Base-by-base conservation (phyloP, 306 rosid genomes). In the Cotoneaster glaucophyllus region DNA sequence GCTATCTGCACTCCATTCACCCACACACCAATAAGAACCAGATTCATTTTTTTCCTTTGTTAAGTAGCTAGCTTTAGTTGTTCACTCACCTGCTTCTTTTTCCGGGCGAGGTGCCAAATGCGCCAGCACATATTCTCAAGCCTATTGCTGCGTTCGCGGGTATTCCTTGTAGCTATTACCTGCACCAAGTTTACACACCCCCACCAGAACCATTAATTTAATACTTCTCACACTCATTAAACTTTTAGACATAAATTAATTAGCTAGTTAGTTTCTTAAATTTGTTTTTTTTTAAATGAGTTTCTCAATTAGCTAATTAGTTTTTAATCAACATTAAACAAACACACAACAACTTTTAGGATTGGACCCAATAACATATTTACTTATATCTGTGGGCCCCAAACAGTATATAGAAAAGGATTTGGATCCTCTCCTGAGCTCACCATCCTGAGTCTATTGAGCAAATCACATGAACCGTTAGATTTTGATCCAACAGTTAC, bases 41-140 rank as follows among this genome's bases (percentile, higher is more conserved):
- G 34, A 61, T 61, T 26, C 11, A 21, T 26, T 61, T 37, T 61
- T 61, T 26, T 26, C 0, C 10, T 3, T 61, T 6, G 17, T 61
- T 5, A 48, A 48, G 21, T 15, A 48, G 54, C 21, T 48, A 41
- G 41, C 29, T 25, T 11, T 11, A 18, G 29, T 37, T 25, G 28
- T 22, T 17, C 24, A 54, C 34, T 41, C 41, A 85, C 91, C 89
- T 87, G 91, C 82, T 91, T 89, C 93, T 81, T 91, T 79, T 78
- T 88, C 78, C 97, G 95, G 22, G 97, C 79, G 22, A 91, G 90
- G 76, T 91, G 91, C 97, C 97, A 91, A 81, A 91, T 88, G 61
- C 93, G 91, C 95, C 97, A 91, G 85, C 97, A 91, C 90, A 85
- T 86, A 80, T 91, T 91, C 90, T 86, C 97, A 73, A 91, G 82